These are phyloP conservation scores for Clonostachys rosea DNA, from an alignment of 2,329 filamentous ascomycete species.

Conservation along the genomic window DNA sequence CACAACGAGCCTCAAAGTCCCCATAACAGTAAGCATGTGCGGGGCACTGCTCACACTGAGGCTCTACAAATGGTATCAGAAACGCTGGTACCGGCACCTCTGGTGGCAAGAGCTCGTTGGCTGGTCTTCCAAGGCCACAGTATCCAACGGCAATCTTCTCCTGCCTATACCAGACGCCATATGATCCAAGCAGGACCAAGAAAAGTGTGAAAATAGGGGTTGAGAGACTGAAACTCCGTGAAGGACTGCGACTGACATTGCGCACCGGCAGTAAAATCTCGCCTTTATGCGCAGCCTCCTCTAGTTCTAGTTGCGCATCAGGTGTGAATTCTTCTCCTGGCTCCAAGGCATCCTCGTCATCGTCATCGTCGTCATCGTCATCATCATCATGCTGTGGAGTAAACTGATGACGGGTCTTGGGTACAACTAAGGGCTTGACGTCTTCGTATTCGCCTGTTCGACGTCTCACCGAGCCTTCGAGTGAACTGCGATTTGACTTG, in stretches of 20 bases:
- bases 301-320: slow-evolving; percentile 78
- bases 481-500: not conserved
- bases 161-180: slow-evolving; percentile 81
- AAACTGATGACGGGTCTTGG: not conserved
- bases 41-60: slow-evolving; percentile 86
- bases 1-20: slow-evolving; percentile 73
- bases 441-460: slow-evolving; percentile 30
- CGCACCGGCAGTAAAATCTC: slow-evolving; percentile 37
- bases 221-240: slow-evolving; percentile 43
- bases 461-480: slow-evolving; percentile 1
- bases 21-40: slow-evolving; percentile 84
- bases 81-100: slow-evolving; percentile 63
- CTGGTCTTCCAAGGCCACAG: slow-evolving; percentile 75
- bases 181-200: slow-evolving; percentile 63
- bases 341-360: slow-evolving; percentile 35
- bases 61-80: slow-evolving; percentile 64
- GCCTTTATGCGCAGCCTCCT: slow-evolving; percentile 58
- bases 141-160: slow-evolving; percentile 97
- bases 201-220: slow-evolving; percentile 69
- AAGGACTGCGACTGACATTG: slow-evolving; percentile 26
- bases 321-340: slow-evolving; percentile 91
- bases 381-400: not conserved
- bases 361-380: slow-evolving; percentile 11
- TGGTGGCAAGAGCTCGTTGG: slow-evolving; percentile 41
- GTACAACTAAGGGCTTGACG: slow-evolving; percentile 9